phyloP scores from a whole-genome alignment of 1,284 basidiomycete species.

The Austropuccinia psidii region DNA sequence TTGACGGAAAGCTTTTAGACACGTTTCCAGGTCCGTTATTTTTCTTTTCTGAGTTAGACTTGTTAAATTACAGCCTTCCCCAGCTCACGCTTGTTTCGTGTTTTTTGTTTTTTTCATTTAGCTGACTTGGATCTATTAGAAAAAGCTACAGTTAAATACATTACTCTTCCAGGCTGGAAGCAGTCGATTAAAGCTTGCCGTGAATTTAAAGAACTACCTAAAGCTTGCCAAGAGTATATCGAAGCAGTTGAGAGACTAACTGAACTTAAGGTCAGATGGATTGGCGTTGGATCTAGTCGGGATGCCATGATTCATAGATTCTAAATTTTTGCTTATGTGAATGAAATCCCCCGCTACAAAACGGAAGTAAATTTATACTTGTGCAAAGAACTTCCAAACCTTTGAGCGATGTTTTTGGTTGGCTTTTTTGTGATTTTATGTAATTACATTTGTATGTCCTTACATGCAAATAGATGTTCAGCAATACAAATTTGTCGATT shows the following conservation, averaged over 20 bases:
- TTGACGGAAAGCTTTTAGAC: slow-evolving; percentile 46
- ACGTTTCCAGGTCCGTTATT: slow-evolving; percentile 43
- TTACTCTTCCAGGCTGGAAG: slow-evolving; percentile 88
- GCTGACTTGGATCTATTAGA: slow-evolving; percentile 78
- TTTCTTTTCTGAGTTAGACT: neutral
- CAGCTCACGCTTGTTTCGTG: neutral
- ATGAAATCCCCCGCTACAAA: too few species aligned
- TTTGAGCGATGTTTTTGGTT: too few species aligned
- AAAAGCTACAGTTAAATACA: slow-evolving; percentile 78
- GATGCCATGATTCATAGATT: slow-evolving; percentile 61
- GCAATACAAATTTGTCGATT: too few species aligned
- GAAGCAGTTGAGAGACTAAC: slow-evolving; percentile 77
- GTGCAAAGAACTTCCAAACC: too few species aligned
- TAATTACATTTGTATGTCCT: too few species aligned
- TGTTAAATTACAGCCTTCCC: neutral
- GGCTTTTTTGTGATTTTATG: too few species aligned
- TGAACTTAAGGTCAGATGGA: slow-evolving; percentile 76
- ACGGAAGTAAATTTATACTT: too few species aligned
- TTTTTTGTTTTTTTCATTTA: slow-evolving; percentile 42
- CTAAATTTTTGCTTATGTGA: too few species aligned
- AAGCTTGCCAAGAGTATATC: slow-evolving; percentile 78
- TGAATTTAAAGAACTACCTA: slow-evolving; percentile 71
- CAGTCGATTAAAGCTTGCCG: slow-evolving; percentile 62
- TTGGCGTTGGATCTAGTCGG: slow-evolving; percentile 77
- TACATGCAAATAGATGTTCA: too few species aligned